Conservation (phyloP, 768 basidiomycete genomes). For the Trametes elegans region DNA sequence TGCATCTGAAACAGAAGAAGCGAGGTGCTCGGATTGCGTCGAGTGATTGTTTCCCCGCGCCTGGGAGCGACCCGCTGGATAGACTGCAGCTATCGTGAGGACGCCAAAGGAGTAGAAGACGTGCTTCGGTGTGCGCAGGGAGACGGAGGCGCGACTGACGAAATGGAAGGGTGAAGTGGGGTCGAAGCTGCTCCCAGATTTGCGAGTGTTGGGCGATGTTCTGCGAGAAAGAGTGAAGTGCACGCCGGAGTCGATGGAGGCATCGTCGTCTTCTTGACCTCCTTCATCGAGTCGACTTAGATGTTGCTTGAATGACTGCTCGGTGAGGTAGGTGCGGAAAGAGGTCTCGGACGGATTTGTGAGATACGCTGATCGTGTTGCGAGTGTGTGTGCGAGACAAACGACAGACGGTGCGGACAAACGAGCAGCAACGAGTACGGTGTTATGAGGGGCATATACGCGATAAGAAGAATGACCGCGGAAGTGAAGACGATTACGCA, state of each 20-base stretch:
- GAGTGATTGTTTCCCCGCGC: slow-evolving; percentile 18
- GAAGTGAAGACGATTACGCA: slow-evolving; percentile 34
- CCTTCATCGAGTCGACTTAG: slow-evolving; percentile 79
- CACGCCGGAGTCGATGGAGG: slow-evolving; percentile 28
- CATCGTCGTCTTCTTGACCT: slow-evolving; percentile 47
- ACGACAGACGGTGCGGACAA: neutral
- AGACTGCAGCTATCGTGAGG: slow-evolving; percentile 80
- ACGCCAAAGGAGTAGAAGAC: slow-evolving; percentile 84
- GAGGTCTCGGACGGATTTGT: slow-evolving; percentile 94
- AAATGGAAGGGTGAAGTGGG: slow-evolving; percentile 68
- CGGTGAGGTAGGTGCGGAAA: slow-evolving; percentile 94
- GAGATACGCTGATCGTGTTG: slow-evolving; percentile 69
- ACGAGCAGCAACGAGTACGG: neutral
- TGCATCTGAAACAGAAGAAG: slow-evolving; percentile 49
- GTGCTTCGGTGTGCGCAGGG: slow-evolving; percentile 88
- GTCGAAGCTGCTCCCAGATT: slow-evolving; percentile 23
- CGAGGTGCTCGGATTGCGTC: slow-evolving; percentile 3
- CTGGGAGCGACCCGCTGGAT: slow-evolving; percentile 44
- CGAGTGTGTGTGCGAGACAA: slow-evolving; percentile 6
- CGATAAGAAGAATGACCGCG: slow-evolving; percentile 10
- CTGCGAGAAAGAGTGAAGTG: slow-evolving; percentile 27
- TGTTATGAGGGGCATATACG: neutral
- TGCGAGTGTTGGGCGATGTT: slow-evolving; percentile 15
- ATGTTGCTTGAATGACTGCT: slow-evolving; percentile 94
- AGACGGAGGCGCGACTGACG: slow-evolving; percentile 88